Percentiles rank a stretch among this genome's conserved stretches.
Evolutionary conservation across 106 monocot genomes (phyloP).

Genomic region (Acorus calamus): DNA sequence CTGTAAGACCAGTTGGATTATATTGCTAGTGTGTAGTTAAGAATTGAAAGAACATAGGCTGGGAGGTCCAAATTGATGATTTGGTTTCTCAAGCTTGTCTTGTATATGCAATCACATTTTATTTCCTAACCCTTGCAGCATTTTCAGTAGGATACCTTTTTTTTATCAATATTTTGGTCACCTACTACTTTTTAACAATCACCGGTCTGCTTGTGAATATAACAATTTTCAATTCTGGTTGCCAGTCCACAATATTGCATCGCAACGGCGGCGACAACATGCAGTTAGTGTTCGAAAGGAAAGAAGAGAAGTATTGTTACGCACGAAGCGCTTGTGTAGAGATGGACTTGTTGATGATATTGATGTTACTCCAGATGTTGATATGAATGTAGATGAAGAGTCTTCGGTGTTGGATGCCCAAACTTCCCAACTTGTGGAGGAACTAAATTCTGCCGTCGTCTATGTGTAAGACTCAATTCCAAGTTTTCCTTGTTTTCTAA

Average conservation of each 20-base stretch:
- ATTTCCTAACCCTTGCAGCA: too few relatives aligned
- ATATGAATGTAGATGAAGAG: slow-evolving; percentile 76
- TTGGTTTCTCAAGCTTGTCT: too few relatives aligned
- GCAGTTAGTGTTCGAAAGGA: slow-evolving; percentile 74
- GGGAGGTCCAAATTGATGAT: too few relatives aligned
- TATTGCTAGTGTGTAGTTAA: too few relatives aligned
- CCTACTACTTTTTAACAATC: too few relatives aligned
- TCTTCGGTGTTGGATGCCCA: slow-evolving; percentile 42
- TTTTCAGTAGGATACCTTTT: too few relatives aligned
- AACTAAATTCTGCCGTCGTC: slow-evolving; percentile 42
- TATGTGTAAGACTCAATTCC: slow-evolving; percentile 31
- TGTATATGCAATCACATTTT: too few relatives aligned
- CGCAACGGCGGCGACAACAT: slow-evolving; percentile 58
- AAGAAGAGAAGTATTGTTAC: slow-evolving; percentile 78
- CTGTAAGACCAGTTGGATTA: too few relatives aligned
- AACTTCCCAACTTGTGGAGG: slow-evolving; percentile 41
- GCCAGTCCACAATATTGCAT: slow-evolving; percentile 50
- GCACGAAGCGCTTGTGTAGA: slow-evolving; percentile 82
- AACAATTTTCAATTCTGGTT: not conserved
- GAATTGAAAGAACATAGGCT: too few relatives aligned
- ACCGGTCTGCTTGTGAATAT: too few relatives aligned
- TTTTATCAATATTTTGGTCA: too few relatives aligned
- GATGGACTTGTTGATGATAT: slow-evolving; percentile 31
- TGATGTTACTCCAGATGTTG: slow-evolving; percentile 27
- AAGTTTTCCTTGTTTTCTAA: not conserved